Base-by-base conservation (phyloP, 2,329 filamentous ascomycete species). In the Penicillium sp. region DNA sequence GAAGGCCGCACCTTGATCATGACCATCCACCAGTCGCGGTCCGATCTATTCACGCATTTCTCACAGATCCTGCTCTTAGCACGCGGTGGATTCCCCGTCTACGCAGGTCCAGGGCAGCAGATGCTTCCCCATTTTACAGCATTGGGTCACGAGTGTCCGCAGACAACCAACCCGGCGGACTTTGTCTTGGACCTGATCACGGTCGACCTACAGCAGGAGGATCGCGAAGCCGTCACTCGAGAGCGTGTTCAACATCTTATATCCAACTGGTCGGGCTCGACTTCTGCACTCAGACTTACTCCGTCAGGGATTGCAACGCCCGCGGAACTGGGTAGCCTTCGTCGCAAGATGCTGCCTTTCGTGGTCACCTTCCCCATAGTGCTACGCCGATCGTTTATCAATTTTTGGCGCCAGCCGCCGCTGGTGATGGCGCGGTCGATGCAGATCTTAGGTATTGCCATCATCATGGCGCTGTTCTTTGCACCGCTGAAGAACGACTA, bases 161-260 rank as follows among this genome's bases (percentile, higher is more conserved):
- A 77, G 13, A 82, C 87, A 51, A 88, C 86, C 0, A 92, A 91
- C 56, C 88, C 88, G 0, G 87, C 88, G 0, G 88, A 92, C 65
- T 91, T 89, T 66, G 87, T 86, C 0, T 77, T 91, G 7, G 88
- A 92, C 61, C 77, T 90, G 44, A 88, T 92, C 46, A 91, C 87
- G 0, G 81, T 91, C 22, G 86, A 91, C 60, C 74, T 91, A 0
- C 88, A 90, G 54, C 80, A 86, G 36, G 82, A 81, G 28, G 72
- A 77, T 1, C 76, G 80, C 18, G 88, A 91, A 65, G 77, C 76
- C 1, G 77, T 82, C 39, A 89, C 82, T 46, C 78, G 86, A 10
- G 77, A 79, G 28, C 82, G 82, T 46, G 87, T 90, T 0, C 76
- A 78, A 36, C 74, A 68, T 4, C 73, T 91, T 2, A 83, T 90